A percentile compares a stretch with the other conserved stretches of the same genome.
These are phyloP conservation scores for Fusarium redolens DNA, from an alignment of 2,329 filamentous ascomycete genomes.

Conservation along the genomic window DNA sequence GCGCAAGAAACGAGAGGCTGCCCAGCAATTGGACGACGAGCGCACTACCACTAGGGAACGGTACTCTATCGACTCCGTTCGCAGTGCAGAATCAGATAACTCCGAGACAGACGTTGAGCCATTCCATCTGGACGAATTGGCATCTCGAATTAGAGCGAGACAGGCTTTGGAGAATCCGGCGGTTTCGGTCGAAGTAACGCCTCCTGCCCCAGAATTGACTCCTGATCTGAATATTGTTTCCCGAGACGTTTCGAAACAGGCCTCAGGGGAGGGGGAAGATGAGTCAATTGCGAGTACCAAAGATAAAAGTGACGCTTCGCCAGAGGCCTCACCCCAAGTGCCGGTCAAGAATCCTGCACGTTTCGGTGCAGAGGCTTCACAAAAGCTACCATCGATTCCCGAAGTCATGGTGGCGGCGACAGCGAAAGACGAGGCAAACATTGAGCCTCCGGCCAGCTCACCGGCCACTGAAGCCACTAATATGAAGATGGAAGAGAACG, in stretches of 20 bases:
- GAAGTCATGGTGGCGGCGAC: constrained; percentile 34
- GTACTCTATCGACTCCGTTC: constrained; percentile 41
- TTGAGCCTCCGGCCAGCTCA: constrained; percentile 5
- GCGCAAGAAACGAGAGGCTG: constrained; percentile 50
- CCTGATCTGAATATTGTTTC: constrained; percentile 40
- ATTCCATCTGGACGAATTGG: constrained; percentile 62
- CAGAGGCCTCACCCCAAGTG: constrained; percentile 12
- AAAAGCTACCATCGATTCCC: constrained; percentile 42
- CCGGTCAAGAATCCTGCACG: constrained; percentile 42
- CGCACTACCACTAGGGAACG: constrained; percentile 17
- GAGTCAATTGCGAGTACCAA: constrained; percentile 9
- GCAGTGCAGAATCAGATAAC: constrained; percentile 40
- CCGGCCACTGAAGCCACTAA: constrained; percentile 1
- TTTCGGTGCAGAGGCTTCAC: constrained; percentile 7
- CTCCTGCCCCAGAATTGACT: constrained; percentile 10
- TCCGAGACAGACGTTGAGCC: constrained; percentile 58
- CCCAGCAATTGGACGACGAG: constrained; percentile 36
- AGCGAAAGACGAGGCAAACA: constrained; percentile 9
- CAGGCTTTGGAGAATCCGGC: constrained; percentile 37
- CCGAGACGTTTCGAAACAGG: constrained; percentile 39
- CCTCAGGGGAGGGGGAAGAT: not conserved
- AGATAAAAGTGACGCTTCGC: constrained; percentile 1
- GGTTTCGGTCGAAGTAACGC: constrained; percentile 14
- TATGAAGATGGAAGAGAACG: constrained; percentile 49
- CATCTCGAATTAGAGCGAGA: constrained; percentile 54